Base-by-base conservation (phyloP, 1,284 basidiomycete genomes). In the Sporisorium reilianum region DNA sequence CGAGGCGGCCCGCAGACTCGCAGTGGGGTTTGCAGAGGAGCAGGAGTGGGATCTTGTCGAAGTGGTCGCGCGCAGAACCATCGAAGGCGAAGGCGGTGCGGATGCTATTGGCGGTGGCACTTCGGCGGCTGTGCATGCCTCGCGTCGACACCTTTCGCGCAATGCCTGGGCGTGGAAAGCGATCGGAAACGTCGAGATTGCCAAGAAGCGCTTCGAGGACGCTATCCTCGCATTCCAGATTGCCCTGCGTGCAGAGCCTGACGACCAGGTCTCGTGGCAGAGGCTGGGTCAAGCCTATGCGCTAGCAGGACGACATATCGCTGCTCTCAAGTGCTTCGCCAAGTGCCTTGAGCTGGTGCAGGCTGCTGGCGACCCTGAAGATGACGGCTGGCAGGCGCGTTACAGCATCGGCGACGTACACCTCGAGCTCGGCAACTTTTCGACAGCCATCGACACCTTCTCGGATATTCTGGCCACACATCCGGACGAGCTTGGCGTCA, bases 141-240 rank as follows among this genome's bases (percentile, higher is more conserved):
- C 70, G 20, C 50, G 72, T 9, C 26, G 71, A 5, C 77, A 82
- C 48, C 63, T 78, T 34, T 92, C 94, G 0, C 90, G 90, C 44
- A 95, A 86, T 79, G 89, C 92, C 3, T 99, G 97, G 97, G 97
- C 97, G 1, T 99, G 95, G 95, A 98, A 97, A 85, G 96, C 97
- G 11, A 87, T 97, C 28, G 97, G 97, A 1, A 90, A 93, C 1
- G 95, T 96, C 1, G 94, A 97, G 82, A 87, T 97, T 86, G 54
- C 90, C 73, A 90, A 91, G 59, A 89, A 89, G 60, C 91, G 93
- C 67, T 94, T 91, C 80, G 82, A 89, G 11, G 87, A 90, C 44
- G 94, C 96, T 3, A 94, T 96, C 46, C 89, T 91, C 70, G 91
- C 93, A 0, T 91, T 96, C 78, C 96, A 99, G 81, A 89, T 95